Evolutionary conservation across 192 early-diverging fungal genomes (phyloP).

Genomic region (Backusella mclennaniae): DNA sequence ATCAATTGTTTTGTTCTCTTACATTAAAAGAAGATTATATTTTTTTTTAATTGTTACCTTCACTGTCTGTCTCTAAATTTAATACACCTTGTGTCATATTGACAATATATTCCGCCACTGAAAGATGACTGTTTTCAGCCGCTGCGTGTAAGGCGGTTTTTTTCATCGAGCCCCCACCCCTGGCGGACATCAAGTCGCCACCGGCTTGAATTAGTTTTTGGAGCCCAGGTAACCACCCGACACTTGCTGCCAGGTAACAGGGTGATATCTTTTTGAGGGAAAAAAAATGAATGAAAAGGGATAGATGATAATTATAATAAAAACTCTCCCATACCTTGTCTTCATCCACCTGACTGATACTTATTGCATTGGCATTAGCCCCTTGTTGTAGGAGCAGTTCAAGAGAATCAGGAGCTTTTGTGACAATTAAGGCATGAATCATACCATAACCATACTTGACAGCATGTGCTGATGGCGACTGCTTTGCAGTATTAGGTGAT

Average conservation of each 20-base stretch:
- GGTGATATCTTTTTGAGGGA: slow-evolving; percentile 12
- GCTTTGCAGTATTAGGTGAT: slow-evolving; percentile 37
- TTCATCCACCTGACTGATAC: slow-evolving; percentile 25
- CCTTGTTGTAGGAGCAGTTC: slow-evolving; percentile 34
- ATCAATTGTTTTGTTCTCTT: background rate
- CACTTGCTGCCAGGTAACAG: slow-evolving; percentile 32
- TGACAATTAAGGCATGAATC: slow-evolving; percentile 34
- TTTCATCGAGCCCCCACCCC: slow-evolving; percentile 17
- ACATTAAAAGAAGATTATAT: background rate
- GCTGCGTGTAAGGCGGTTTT: slow-evolving; percentile 17
- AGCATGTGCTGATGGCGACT: slow-evolving; percentile 8
- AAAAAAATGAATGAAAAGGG: background rate
- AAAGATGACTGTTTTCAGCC: slow-evolving; percentile 13
- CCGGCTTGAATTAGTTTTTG: slow-evolving; percentile 32
- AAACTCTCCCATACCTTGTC: slow-evolving; percentile 20
- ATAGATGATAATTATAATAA: background rate
- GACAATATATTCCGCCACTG: slow-evolving; percentile 8
- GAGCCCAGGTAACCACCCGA: slow-evolving; percentile 32
- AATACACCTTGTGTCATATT: background rate
- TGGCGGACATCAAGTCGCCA: slow-evolving; percentile 20
- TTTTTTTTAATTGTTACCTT: background rate
- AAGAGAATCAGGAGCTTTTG: slow-evolving; percentile 17
- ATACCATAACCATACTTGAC: slow-evolving; percentile 35
- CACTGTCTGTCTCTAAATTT: background rate
- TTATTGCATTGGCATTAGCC: slow-evolving; percentile 34